Conservation (phyloP, 2,329 filamentous ascomycete species). For the Fusarium palustre region DNA sequence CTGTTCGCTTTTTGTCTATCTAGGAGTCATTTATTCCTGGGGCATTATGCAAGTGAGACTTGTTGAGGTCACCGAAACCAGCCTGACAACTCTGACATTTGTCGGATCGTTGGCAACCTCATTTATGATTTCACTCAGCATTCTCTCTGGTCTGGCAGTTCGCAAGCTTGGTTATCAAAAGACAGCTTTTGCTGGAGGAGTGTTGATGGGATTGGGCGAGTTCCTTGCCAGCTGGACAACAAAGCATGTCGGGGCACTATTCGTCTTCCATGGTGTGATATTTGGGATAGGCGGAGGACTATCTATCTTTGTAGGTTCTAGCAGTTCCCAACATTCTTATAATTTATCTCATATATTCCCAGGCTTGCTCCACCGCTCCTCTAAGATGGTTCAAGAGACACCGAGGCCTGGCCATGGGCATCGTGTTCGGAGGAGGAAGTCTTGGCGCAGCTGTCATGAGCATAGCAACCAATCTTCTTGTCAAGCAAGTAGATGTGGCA, state of each 20-base stretch:
- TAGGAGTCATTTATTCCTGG: conserved; percentile 50
- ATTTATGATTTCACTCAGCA: conserved; percentile 45
- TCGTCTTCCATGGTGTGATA: conserved; percentile 44
- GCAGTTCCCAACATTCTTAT: rapidly evolving
- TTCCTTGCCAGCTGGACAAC: conserved; percentile 48
- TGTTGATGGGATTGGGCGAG: conserved; percentile 49
- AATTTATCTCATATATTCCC: rapidly evolving
- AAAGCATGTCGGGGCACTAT: conserved; percentile 41
- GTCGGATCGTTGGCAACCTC: conserved; percentile 48
- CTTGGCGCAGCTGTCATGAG: conserved; percentile 48
- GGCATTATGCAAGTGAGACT: conserved; percentile 49
- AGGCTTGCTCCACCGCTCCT: conserved; percentile 44
- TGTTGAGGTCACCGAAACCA: conserved; percentile 40
- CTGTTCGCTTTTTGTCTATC: conserved; percentile 46
- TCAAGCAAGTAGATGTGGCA: conserved; percentile 39
- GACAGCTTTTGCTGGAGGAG: conserved; percentile 39
- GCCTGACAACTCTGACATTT: conserved; percentile 46
- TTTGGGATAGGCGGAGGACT: conserved; percentile 46
- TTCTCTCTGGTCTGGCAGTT: conserved; percentile 35
- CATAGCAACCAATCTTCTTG: conserved; percentile 43
- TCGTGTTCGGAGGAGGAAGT: conserved; percentile 49
- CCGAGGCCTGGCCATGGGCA: conserved; percentile 46
- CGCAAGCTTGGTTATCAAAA: conserved; percentile 41
- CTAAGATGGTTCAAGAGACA: conserved; percentile 46
- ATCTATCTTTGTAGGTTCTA: conserved; percentile 37